Base-by-base conservation (phyloP, 768 basidiomycete species). In the Suillus lakei region DNA sequence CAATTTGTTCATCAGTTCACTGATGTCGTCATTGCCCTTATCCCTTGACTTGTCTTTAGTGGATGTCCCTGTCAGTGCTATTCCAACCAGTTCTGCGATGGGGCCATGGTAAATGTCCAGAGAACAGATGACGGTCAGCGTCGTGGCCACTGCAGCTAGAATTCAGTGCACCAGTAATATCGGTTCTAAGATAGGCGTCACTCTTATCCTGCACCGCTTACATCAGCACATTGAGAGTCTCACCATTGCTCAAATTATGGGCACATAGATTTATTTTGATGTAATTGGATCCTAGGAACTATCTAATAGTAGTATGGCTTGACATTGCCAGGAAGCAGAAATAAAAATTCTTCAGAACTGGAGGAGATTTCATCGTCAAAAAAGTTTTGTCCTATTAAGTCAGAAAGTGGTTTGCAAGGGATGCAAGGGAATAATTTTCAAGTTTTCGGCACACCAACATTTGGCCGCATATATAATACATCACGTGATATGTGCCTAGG, bases 211-310 rank as follows among this genome's bases (percentile, higher is more conserved):
- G n/a, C n/a, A n/a, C n/a, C n/a, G n/a, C n/a, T n/a, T n/a, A n/a
- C n/a, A n/a, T n/a, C n/a, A n/a, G n/a, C n/a, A n/a, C n/a, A n/a
- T n/a, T n/a, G n/a, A n/a, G n/a, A n/a, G n/a, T n/a, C n/a, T n/a
- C n/a, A n/a, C n/a, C 23, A 48, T 26, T 26, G 23, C 46, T 48
- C 23, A 67, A 66, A 39, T 63, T 81, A 71, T 81, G 78, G 1
- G 70, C 73, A 0, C 46, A 48, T 48, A 48, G 4, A 48, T 48
- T 48, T 26, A 3, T 48, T 48, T 13, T 48, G 13, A 48, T 48
- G 23, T 26, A 15, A 26, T 26, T 48, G 46, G 13, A 48, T 48
- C 46, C 23, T 48, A 48, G 46, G 46, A 48, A 48, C 23, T 48
- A 48, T 48, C 6, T 23, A 48, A 6, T 15, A 26, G 48, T 7